phyloP scores from a whole-genome alignment of 2,329 filamentous ascomycete genomes.

The Alternaria postmessia region DNA sequence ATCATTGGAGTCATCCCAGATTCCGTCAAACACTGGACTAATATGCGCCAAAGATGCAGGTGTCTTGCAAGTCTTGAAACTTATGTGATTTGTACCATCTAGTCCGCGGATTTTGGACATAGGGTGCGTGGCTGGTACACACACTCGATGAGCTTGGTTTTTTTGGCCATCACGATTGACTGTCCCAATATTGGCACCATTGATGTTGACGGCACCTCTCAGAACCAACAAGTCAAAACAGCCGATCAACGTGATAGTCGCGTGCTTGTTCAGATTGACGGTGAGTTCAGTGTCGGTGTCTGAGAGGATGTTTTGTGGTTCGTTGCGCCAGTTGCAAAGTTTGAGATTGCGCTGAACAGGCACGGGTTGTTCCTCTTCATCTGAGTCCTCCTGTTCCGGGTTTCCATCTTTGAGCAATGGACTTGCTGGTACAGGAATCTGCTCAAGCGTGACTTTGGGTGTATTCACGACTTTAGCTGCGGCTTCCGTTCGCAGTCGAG shows the following conservation, averaged over 20 bases:
- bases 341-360: slow-evolving; percentile 31
- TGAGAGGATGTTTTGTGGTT: slow-evolving; percentile 29
- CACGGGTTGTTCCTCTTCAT: slow-evolving; percentile 24
- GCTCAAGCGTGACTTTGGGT: slow-evolving; percentile 21
- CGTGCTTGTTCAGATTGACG: slow-evolving; percentile 39
- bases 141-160: slow-evolving; percentile 59
- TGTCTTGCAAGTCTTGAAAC: slow-evolving; percentile 55
- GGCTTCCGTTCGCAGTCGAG: slow-evolving; percentile 39
- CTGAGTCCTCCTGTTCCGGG: slow-evolving; percentile 31
- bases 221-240: slow-evolving; percentile 71
- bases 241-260: slow-evolving; percentile 61
- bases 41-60: slow-evolving; percentile 65
- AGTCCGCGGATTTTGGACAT: slow-evolving; percentile 69
- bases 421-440: slow-evolving; percentile 25
- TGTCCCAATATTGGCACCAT: slow-evolving; percentile 68
- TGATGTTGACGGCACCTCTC: slow-evolving; percentile 69
- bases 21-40: slow-evolving; percentile 70
- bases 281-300: slow-evolving; percentile 38
- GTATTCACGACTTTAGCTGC: slow-evolving; percentile 17
- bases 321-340: slow-evolving; percentile 44
- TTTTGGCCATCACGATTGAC: slow-evolving; percentile 39
- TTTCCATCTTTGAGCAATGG: slow-evolving; percentile 21
- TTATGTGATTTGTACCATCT: slow-evolving; percentile 62
- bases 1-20: slow-evolving; percentile 65
- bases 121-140: slow-evolving; percentile 73